Evolutionary conservation across 306 rosid species (phyloP).

Genomic region (Geum urbanum): DNA sequence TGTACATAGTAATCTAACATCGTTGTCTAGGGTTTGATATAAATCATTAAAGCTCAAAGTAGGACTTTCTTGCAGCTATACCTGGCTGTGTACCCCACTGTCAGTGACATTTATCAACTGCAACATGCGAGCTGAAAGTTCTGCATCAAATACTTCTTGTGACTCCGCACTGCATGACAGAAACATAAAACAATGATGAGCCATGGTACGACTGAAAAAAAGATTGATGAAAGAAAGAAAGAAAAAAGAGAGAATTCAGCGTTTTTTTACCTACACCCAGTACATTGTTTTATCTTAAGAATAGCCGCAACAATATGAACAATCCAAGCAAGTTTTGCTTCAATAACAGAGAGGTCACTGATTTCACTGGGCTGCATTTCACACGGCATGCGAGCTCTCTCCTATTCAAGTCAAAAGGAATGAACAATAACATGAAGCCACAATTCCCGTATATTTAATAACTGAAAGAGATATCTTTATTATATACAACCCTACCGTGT

Average conservation of each 20-base stretch:
- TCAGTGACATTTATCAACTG: constrained; percentile 86
- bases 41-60: neutral
- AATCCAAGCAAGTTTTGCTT: constrained; percentile 97
- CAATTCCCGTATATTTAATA: neutral
- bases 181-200: constrained; percentile 12
- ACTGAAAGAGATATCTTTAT: neutral
- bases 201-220: neutral
- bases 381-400: constrained; percentile 85
- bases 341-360: constrained; percentile 66
- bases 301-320: constrained; percentile 94
- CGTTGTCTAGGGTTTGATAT: neutral
- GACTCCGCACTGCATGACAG: constrained; percentile 67
- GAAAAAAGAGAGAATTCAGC: neutral
- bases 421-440: constrained; percentile 25
- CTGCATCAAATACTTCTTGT: constrained; percentile 94
- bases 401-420: constrained; percentile 50
- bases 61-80: constrained; percentile 29
- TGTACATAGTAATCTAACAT: neutral
- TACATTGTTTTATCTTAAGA: constrained; percentile 77
- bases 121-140: constrained; percentile 93
- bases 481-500: constrained; percentile 58
- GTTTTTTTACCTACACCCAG: constrained; percentile 78
- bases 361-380: constrained; percentile 68
- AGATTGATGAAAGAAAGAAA: neutral
- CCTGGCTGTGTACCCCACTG: constrained; percentile 93